phyloP scores from a whole-genome alignment of 441 rosid genomes.

The Adansonia gregorii region DNA sequence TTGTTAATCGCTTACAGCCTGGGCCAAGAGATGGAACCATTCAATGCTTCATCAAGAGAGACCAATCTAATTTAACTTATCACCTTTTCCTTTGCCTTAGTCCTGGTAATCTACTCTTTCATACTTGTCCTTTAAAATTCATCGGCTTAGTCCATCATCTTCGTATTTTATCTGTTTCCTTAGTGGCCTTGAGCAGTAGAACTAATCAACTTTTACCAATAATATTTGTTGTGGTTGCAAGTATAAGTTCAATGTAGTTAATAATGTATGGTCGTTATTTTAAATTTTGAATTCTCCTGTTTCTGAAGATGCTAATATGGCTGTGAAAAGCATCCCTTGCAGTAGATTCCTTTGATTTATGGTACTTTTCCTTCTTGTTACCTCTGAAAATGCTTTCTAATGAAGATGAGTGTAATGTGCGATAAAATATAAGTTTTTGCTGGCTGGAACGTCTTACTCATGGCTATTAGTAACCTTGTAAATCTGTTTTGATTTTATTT shows the following conservation, averaged over 20 bases:
- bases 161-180: neutral
- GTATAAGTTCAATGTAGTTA: neutral
- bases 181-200: neutral
- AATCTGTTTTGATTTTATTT: neutral
- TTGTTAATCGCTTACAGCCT: conserved; percentile 47
- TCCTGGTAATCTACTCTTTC: conserved; percentile 60
- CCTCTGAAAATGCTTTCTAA: neutral
- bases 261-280: neutral
- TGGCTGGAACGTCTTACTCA: neutral
- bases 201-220: neutral
- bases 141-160: neutral
- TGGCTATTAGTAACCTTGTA: neutral
- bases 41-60: conserved; percentile 93
- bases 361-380: neutral
- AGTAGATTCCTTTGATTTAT: neutral
- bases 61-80: conserved; percentile 65
- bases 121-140: neutral
- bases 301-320: neutral
- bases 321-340: neutral
- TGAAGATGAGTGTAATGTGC: neutral
- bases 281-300: neutral
- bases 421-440: neutral
- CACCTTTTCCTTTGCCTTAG: conserved; percentile 93
- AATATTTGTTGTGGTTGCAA: neutral
- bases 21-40: conserved; percentile 83